phyloP scores from a whole-genome alignment of 2,329 filamentous ascomycete genomes.

The Elsinoe necatrix region DNA sequence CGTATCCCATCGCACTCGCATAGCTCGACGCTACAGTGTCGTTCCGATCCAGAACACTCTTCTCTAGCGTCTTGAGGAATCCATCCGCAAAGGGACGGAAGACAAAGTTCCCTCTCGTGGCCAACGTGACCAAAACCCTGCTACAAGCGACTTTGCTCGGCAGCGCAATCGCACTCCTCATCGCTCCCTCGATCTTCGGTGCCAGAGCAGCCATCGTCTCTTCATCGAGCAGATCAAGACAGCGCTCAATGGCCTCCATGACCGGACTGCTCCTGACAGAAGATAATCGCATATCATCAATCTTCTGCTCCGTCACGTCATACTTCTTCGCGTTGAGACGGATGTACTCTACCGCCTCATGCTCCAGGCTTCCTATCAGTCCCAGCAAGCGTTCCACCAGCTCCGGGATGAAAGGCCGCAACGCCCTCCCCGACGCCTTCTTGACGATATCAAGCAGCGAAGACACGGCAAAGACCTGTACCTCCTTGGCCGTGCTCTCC shows the following conservation, averaged over 20 bases:
- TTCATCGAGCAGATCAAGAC: slow-evolving; percentile 74
- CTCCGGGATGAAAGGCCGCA: slow-evolving; percentile 72
- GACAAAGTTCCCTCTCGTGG: slow-evolving; percentile 66
- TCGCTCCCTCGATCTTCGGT: slow-evolving; percentile 63
- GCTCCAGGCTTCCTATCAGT: slow-evolving; percentile 79
- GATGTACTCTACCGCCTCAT: slow-evolving; percentile 81
- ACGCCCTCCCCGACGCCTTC: slow-evolving; percentile 64
- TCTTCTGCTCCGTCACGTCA: slow-evolving; percentile 77
- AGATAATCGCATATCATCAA: slow-evolving; percentile 76
- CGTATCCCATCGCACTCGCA: slow-evolving; percentile 75
- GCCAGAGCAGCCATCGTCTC: slow-evolving; percentile 67
- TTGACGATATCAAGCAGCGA: slow-evolving; percentile 86
- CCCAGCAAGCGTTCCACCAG: slow-evolving; percentile 75
- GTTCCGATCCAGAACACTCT: slow-evolving; percentile 80
- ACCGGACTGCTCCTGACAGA: slow-evolving; percentile 80
- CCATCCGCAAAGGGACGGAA: slow-evolving; percentile 67
- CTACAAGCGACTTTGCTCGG: slow-evolving; percentile 90
- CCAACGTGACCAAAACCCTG: slow-evolving; percentile 73
- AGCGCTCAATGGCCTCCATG: slow-evolving; percentile 84
- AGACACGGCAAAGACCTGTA: slow-evolving; percentile 68
- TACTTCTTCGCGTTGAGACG: slow-evolving; percentile 80
- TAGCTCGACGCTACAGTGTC: slow-evolving; percentile 89
- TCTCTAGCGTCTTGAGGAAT: slow-evolving; percentile 70
- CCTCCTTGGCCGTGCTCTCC: slow-evolving; percentile 80
- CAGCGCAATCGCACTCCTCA: slow-evolving; percentile 80